Conservation (phyloP, 2,329 filamentous ascomycete genomes). For the Colletotrichum zoysiae region DNA sequence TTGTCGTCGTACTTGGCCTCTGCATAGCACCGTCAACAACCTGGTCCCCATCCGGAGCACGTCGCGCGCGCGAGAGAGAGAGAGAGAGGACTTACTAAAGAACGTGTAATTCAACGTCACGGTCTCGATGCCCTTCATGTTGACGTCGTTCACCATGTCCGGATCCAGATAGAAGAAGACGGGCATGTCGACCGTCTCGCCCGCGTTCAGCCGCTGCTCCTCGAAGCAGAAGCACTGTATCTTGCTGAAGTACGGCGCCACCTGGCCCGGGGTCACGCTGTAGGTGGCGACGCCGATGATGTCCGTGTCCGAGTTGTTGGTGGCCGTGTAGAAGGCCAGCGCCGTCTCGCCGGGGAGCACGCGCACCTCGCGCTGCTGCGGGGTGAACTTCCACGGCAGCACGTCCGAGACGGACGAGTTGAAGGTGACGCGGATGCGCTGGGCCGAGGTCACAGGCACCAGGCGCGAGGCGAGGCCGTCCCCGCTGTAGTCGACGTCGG, state of each 20-base stretch:
- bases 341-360: slow-evolving; percentile 97
- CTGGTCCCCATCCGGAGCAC: not conserved
- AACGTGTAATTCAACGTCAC: slow-evolving; percentile 98
- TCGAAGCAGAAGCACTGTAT: slow-evolving; percentile 99
- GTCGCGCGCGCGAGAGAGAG: not conserved
- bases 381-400: slow-evolving; percentile 96
- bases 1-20: slow-evolving; percentile 63
- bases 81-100: slow-evolving; percentile 78
- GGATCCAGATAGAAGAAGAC: slow-evolving; percentile 99
- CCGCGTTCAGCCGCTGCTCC: slow-evolving; percentile 92
- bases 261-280: slow-evolving; percentile 94
- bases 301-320: slow-evolving; percentile 88
- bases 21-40: slow-evolving; percentile 42
- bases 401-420: slow-evolving; percentile 95
- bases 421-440: slow-evolving; percentile 94
- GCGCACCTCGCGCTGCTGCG: slow-evolving; percentile 95
- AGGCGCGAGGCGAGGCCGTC: slow-evolving; percentile 81
- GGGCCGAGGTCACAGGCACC: slow-evolving; percentile 81
- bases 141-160: slow-evolving; percentile 90
- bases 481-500: slow-evolving; percentile 58
- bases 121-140: slow-evolving; percentile 94
- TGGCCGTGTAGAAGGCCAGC: slow-evolving; percentile 96
- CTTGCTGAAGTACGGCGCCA: slow-evolving; percentile 98
- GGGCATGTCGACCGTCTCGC: slow-evolving; percentile 99
- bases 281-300: slow-evolving; percentile 99